Evolutionary conservation across 164 flowering plant genomes (phyloP).

Genomic region (Sedum album): DNA sequence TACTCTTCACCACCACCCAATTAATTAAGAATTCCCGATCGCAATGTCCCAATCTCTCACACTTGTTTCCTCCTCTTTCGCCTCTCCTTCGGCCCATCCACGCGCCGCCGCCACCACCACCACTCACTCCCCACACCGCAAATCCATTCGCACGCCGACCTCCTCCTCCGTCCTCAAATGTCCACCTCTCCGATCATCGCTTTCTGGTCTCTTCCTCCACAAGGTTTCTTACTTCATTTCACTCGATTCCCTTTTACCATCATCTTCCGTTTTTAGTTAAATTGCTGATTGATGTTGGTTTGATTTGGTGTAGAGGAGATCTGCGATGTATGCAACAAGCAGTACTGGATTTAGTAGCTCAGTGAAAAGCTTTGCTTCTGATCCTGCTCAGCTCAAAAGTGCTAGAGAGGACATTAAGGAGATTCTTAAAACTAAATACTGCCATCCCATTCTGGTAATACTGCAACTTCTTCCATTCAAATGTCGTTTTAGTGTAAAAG

Average conservation of each 20-base stretch:
- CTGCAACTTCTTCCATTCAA: background rate
- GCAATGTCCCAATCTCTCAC: conserved; percentile 4
- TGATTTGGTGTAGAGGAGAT: conserved; percentile 22
- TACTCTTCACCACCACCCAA: too few relatives aligned
- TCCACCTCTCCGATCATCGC: conserved; percentile 26
- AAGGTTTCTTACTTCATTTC: conserved; percentile 24
- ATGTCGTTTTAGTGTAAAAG: background rate
- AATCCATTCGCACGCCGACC: conserved; percentile 9
- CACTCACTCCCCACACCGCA: conserved; percentile 24
- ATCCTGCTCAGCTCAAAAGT: conserved; percentile 64
- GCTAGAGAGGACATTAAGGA: conserved; percentile 77
- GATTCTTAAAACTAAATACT: conserved; percentile 57
- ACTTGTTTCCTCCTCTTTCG: conserved; percentile 2
- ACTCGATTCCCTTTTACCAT: too few relatives aligned
- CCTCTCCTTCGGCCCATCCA: conserved; percentile 16
- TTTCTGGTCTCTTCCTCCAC: conserved; percentile 25
- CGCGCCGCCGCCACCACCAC: conserved; percentile 25
- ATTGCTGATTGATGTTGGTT: background rate
- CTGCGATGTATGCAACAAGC: conserved; percentile 12
- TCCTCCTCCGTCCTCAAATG: conserved; percentile 15
- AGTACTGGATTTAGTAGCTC: conserved; percentile 19
- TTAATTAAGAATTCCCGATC: too few relatives aligned
- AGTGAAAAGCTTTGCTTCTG: conserved; percentile 52
- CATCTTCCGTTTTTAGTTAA: background rate
- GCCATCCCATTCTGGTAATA: conserved; percentile 87